Conservation (phyloP, 306 rosid genomes). For the Biancaea sappan region DNA sequence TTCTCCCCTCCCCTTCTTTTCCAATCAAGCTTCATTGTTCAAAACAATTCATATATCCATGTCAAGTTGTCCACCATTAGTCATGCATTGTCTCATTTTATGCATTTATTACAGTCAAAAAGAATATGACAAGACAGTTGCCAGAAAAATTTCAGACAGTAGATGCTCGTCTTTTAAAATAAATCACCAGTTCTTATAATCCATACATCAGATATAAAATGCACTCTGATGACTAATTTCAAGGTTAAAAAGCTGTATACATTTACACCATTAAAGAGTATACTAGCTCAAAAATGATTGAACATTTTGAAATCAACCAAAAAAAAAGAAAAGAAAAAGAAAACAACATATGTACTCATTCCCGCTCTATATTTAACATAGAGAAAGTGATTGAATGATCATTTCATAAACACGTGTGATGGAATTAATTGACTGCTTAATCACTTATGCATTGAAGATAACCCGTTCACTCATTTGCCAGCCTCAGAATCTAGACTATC, state of each 20-base stretch:
- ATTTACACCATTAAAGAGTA: not conserved
- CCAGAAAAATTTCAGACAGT: not conserved
- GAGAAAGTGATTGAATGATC: constrained; percentile 21
- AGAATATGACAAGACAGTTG: not conserved
- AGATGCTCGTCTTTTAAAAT: not conserved
- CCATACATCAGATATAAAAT: no score
- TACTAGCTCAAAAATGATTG: not conserved
- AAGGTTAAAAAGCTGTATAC: not conserved
- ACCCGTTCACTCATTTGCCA: constrained; percentile 8
- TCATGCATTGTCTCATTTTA: not conserved
- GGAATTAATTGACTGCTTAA: constrained; percentile 18
- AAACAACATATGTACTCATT: constrained; percentile 5
- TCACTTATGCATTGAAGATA: not conserved
- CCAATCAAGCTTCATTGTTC: not conserved
- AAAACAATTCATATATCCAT: not conserved
- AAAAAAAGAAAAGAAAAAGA: no score
- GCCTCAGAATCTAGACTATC: constrained; percentile 25
- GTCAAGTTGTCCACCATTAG: not conserved
- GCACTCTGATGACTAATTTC: not conserved
- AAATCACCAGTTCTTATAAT: not conserved
- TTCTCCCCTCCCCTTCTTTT: not conserved
- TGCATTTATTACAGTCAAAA: not conserved
- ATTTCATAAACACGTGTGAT: not conserved
- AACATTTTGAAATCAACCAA: constrained; percentile 9
- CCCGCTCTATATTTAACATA: constrained; percentile 10